Conservation (phyloP, 2,329 filamentous ascomycete genomes). For the Cordyceps cicadae region DNA sequence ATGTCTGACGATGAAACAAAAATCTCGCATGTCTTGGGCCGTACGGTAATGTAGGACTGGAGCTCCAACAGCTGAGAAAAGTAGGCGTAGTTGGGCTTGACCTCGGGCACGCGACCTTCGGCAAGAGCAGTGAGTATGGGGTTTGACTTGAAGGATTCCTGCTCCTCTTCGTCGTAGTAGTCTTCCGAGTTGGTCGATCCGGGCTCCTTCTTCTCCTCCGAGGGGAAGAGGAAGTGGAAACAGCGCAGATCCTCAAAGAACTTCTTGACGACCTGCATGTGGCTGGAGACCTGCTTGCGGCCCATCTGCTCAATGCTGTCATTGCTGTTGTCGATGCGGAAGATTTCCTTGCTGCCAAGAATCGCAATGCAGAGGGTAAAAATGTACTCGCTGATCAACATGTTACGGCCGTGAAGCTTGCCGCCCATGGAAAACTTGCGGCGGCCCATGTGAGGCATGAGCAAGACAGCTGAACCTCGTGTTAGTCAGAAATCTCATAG, state of each 20-base stretch:
- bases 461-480: constrained; percentile 43
- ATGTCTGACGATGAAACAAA: constrained; percentile 47
- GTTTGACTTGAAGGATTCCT: constrained; percentile 55
- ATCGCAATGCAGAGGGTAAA: constrained; percentile 35
- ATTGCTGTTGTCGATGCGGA: constrained; percentile 35
- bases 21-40: constrained; percentile 52
- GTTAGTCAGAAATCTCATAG: constrained; percentile 12
- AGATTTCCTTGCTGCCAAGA: constrained; percentile 34
- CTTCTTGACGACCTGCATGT: constrained; percentile 62
- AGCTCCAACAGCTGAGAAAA: constrained; percentile 48
- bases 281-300: constrained; percentile 60
- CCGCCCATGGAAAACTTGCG: constrained; percentile 58
- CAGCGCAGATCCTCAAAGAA: constrained; percentile 55
- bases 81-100: constrained; percentile 55
- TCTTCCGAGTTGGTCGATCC: constrained; percentile 55
- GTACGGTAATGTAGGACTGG: constrained; percentile 44
- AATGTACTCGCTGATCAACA: constrained; percentile 62
- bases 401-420: constrained; percentile 59
- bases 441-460: constrained; percentile 58
- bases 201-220: constrained; percentile 46
- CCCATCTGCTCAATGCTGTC: constrained; percentile 39
- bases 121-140: constrained; percentile 54
- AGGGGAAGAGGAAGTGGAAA: constrained; percentile 55
- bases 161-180: constrained; percentile 34
- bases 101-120: constrained; percentile 47